phyloP scores from a whole-genome alignment of 768 basidiomycete species.

The Mycena epipterygia region DNA sequence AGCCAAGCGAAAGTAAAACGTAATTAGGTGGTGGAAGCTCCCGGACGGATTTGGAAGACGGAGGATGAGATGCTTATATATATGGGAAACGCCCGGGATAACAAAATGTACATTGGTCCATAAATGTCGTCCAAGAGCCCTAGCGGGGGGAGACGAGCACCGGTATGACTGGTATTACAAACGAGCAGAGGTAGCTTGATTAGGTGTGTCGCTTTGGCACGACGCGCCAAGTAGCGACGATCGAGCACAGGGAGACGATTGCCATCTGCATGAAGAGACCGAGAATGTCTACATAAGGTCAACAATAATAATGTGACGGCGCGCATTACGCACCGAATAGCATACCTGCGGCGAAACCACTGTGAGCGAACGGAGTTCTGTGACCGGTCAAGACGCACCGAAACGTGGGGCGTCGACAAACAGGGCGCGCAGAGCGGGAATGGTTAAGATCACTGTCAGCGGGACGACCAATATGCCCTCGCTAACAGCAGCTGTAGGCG shows the following conservation, averaged over 20 bases:
- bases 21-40: background rate
- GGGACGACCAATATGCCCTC: background rate
- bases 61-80: background rate
- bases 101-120: too few species aligned
- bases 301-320: background rate
- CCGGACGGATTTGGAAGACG: background rate
- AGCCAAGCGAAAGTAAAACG: background rate
- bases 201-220: background rate
- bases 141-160: too few species aligned
- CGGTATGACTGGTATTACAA: too few species aligned
- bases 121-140: too few species aligned
- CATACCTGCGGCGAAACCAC: background rate
- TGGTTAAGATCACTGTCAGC: background rate
- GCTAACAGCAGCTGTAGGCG: background rate
- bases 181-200: background rate
- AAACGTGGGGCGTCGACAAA: background rate
- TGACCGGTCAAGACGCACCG: background rate
- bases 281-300: background rate
- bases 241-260: background rate
- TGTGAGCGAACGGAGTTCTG: background rate
- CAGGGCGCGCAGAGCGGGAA: background rate
- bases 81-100: too few species aligned
- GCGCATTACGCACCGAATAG: background rate
- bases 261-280: conserved; percentile 1
- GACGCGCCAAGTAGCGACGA: background rate